phyloP scores from a whole-genome alignment of 441 rosid species.

The Eutrema salsugineum region DNA sequence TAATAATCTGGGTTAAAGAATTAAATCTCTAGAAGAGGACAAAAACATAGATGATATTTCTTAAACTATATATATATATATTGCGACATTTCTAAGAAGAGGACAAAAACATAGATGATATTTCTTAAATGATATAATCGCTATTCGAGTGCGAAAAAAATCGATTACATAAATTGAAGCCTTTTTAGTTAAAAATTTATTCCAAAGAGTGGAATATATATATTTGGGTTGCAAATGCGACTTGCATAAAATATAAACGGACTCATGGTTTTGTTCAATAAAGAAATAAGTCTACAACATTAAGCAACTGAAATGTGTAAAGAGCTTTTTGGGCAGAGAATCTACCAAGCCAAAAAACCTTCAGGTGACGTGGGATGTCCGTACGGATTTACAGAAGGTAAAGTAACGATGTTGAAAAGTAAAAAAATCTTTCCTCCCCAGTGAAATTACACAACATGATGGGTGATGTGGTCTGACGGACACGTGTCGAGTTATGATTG shows the following conservation, averaged over 20 bases:
- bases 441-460: conserved; percentile 4
- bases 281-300: neutral
- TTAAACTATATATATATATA: neutral
- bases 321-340: neutral
- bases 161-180: neutral
- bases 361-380: conserved; percentile 21
- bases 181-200: conserved; percentile 5
- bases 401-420: neutral
- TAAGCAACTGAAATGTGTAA: neutral
- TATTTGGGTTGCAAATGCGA: neutral
- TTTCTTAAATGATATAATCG: neutral
- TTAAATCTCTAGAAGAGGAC: neutral
- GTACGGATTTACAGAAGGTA: conserved; percentile 13
- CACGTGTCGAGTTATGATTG: conserved; percentile 22
- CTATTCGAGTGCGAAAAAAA: neutral
- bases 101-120: neutral
- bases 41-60: neutral
- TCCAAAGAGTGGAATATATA: neutral
- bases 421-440: conserved; percentile 25
- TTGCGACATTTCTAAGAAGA: too few relatives aligned
- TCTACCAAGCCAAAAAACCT: conserved; percentile 6
- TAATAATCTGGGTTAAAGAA: neutral
- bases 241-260: neutral
- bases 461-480: neutral
- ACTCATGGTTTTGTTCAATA: conserved; percentile 1